Base-by-base conservation (phyloP, 768 basidiomycete species). In the Arthromyces matolae region DNA sequence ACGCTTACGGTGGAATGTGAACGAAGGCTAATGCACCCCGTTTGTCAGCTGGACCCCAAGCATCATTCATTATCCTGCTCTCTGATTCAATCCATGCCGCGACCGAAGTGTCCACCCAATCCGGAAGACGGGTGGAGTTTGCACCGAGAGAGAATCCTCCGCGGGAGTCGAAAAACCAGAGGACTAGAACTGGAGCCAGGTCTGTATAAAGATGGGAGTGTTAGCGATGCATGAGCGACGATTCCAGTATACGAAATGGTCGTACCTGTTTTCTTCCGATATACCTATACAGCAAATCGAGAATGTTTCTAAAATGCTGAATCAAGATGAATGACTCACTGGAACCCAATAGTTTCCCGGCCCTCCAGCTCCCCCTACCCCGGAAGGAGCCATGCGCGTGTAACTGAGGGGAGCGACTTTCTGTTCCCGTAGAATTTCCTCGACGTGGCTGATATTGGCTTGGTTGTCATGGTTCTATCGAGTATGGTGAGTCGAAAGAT, bases 161-260 rank as follows among this genome's bases (percentile, higher is more conserved):
- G 71, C 85, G 72, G 3, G 87, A 88, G 64, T 89, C 87, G 54
- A 89, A 89, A 66, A 86, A 86, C 86, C 84, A 89, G 4, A 88
- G 62, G 38, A 89, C 62, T 8, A 87, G 67, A 3, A 64, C 67
- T 3, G 86, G 86, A 5, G 60, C n/a, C n/a, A n/a, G n/a, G n/a
- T n/a, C n/a, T n/a, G n/a, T n/a, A n/a, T n/a, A n/a, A n/a, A n/a
- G n/a, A n/a, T n/a, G n/a, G n/a, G n/a, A n/a, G n/a, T n/a, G n/a
- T n/a, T n/a, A n/a, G n/a, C n/a, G n/a, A n/a, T n/a, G n/a, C n/a
- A n/a, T n/a, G n/a, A n/a, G n/a, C n/a, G n/a, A n/a, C n/a, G n/a
- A n/a, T n/a, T n/a, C n/a, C n/a, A n/a, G n/a, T n/a, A 4, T 24
- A 13, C 25, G 29, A 45, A 14, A 23, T 9, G 8, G 12, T 44